Evolutionary conservation across 2,329 filamentous ascomycete species (phyloP).

Genomic region (Beauveria medogensis): DNA sequence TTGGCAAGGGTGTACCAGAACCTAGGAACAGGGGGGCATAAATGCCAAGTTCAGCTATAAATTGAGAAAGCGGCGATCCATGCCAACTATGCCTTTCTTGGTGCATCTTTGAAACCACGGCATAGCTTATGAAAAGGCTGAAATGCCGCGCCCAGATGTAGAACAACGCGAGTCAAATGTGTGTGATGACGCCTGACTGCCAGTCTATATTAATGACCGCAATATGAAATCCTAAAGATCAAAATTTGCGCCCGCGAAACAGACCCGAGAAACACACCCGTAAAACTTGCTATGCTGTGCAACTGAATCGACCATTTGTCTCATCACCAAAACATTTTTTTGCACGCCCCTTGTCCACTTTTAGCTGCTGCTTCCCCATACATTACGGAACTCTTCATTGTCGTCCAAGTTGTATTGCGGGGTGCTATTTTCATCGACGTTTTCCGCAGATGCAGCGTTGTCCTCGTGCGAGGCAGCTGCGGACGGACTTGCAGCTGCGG

Average conservation of each 20-base stretch:
- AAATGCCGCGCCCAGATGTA: background rate
- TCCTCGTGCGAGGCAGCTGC: background rate
- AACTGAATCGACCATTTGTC: background rate
- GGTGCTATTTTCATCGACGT: constrained; percentile 10
- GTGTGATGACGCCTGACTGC: background rate
- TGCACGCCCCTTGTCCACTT: background rate
- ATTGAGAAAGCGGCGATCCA: background rate
- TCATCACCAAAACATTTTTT: background rate
- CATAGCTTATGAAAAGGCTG: background rate
- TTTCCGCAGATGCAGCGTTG: constrained; percentile 10
- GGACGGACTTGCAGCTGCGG: constrained; percentile 14
- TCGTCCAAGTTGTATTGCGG: constrained; percentile 26
- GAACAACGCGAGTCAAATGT: background rate
- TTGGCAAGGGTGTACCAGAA: background rate
- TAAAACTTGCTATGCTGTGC: constrained; percentile 21
- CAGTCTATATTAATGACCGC: background rate
- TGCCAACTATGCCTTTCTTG: background rate
- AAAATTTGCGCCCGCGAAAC: background rate
- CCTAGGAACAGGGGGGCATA: background rate
- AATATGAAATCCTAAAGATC: background rate
- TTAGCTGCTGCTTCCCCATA: constrained; percentile 27
- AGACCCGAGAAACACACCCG: background rate
- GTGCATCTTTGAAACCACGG: background rate
- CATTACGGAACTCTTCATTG: constrained; percentile 37
- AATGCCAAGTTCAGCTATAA: background rate